A percentile compares a stretch with the other conserved stretches of the same genome.
These are phyloP conservation scores for Byssochlamys sp. DNA, from an alignment of 2,329 filamentous ascomycete species.

Conservation along the genomic window DNA sequence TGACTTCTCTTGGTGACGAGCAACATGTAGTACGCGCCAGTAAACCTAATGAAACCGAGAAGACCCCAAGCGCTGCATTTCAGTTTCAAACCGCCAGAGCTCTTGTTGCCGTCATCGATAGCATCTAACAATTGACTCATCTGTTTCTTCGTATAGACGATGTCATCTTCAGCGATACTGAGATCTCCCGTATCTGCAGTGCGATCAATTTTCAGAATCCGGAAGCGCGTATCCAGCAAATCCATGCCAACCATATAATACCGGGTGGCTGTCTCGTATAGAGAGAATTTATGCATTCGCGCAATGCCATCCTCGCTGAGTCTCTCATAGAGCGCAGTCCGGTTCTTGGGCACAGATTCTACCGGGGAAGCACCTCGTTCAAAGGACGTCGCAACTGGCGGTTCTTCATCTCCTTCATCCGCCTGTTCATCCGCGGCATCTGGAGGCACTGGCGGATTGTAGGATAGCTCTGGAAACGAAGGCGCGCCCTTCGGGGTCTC, in stretches of 20 bases:
- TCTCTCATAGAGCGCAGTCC: conserved; percentile 24
- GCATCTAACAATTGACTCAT: conserved; percentile 88
- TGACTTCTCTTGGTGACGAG: conserved; percentile 92
- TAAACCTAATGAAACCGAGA: conserved; percentile 90
- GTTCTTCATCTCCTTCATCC: conserved; percentile 37
- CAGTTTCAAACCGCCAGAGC: conserved; percentile 77
- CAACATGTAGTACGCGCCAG: conserved; percentile 92
- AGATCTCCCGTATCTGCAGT: conserved; percentile 71
- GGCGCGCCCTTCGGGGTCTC: neutral
- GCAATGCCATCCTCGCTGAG: conserved; percentile 39
- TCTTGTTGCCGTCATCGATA: conserved; percentile 89
- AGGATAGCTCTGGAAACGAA: conserved; percentile 12
- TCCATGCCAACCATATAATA: conserved; percentile 94
- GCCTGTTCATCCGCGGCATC: conserved; percentile 22
- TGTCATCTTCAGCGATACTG: conserved; percentile 84
- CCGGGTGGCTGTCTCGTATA: conserved; percentile 87
- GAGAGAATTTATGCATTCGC: conserved; percentile 88
- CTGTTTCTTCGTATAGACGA: conserved; percentile 82
- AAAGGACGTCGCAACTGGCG: conserved; percentile 36
- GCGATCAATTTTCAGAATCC: conserved; percentile 88
- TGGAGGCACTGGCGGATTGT: conserved; percentile 21
- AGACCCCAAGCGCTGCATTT: conserved; percentile 89
- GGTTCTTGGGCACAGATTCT: conserved; percentile 28
- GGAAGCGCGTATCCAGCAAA: conserved; percentile 75
- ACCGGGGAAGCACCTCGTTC: conserved; percentile 31